Evolutionary conservation across 1,284 basidiomycete genomes (phyloP).

Genomic region (Limonomyces culmigenus): DNA sequence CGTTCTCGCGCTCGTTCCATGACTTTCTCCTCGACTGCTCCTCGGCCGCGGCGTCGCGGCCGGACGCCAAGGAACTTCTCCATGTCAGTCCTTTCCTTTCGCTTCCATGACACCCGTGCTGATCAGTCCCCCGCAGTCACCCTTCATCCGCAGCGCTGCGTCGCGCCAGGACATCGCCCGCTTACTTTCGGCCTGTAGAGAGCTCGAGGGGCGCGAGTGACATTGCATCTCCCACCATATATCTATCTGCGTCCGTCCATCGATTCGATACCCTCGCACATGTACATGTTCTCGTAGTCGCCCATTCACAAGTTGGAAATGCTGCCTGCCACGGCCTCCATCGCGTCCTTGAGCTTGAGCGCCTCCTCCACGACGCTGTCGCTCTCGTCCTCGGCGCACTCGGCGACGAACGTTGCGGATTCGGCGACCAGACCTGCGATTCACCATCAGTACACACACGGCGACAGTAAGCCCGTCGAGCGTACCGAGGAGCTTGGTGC

Average conservation of each 20-base stretch:
- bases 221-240: slow-evolving; percentile 8
- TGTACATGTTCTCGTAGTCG: neutral
- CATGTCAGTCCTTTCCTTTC: slow-evolving; percentile 27
- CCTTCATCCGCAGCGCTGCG: slow-evolving; percentile 51
- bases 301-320: slow-evolving; percentile 18
- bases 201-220: slow-evolving; percentile 34
- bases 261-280: neutral
- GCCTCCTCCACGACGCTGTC: slow-evolving; percentile 57
- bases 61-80: slow-evolving; percentile 37
- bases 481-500: slow-evolving; percentile 52
- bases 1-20: slow-evolving; percentile 53
- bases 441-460: slow-evolving; percentile 1
- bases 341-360: slow-evolving; percentile 43
- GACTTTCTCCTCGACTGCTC: slow-evolving; percentile 58
- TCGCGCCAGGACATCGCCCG: slow-evolving; percentile 47
- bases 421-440: slow-evolving; percentile 51
- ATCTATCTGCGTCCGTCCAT: neutral
- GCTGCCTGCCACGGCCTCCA: slow-evolving; percentile 52
- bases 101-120: slow-evolving; percentile 1
- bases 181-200: slow-evolving; percentile 46
- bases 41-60: slow-evolving; percentile 35
- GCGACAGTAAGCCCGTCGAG: neutral
- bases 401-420: slow-evolving; percentile 68
- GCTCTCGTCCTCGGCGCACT: slow-evolving; percentile 71
- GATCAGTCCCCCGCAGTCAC: slow-evolving; percentile 20